Percentiles rank a stretch among this genome's conserved stretches.
Conservation (phyloP, 2,329 filamentous ascomycete genomes). For the Pyrenochaeta sp. region DNA sequence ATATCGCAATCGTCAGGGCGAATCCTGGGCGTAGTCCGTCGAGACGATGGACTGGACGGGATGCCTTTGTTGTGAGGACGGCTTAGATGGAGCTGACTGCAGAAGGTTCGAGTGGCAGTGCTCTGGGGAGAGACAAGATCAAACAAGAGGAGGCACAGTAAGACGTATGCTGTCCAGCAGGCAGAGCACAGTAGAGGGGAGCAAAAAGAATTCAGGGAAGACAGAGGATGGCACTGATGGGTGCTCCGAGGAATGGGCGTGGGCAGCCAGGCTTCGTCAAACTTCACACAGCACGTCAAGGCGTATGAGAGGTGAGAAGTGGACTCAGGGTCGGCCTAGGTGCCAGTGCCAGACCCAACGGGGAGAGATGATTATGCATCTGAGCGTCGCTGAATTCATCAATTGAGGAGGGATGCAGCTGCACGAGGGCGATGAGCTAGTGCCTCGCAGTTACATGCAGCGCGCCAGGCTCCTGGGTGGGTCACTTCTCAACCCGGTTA, state of each 20-base stretch:
- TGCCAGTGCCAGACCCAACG: constrained; percentile 34
- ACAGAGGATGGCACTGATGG: constrained; percentile 12
- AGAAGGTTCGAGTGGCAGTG: constrained; percentile 25
- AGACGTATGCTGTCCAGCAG: constrained; percentile 21
- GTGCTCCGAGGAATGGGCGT: constrained; percentile 18
- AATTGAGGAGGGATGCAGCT: constrained; percentile 40
- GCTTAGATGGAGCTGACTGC: constrained; percentile 37
- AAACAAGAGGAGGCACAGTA: constrained; percentile 19
- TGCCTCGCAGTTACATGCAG: constrained; percentile 47
- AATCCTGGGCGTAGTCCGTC: constrained; percentile 27
- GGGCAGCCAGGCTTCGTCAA: constrained; percentile 16
- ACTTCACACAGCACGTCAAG: constrained; percentile 26
- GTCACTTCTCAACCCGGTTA: constrained; percentile 33
- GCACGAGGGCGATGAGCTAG: constrained; percentile 43
- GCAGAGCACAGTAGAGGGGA: constrained; percentile 12
- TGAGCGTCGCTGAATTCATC: constrained; percentile 47
- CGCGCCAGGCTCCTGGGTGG: constrained; percentile 45
- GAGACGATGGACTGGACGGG: constrained; percentile 35
- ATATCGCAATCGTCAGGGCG: constrained; percentile 31
- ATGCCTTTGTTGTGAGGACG: constrained; percentile 31
- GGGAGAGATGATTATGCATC: constrained; percentile 43
- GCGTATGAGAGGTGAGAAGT: constrained; percentile 30
- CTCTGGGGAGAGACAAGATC: constrained; percentile 17
- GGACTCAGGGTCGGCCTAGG: constrained; percentile 7
- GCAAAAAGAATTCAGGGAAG: constrained; percentile 17